Base-by-base conservation (phyloP, 202 grass and related monocot species). In the Elaeis oleifera region DNA sequence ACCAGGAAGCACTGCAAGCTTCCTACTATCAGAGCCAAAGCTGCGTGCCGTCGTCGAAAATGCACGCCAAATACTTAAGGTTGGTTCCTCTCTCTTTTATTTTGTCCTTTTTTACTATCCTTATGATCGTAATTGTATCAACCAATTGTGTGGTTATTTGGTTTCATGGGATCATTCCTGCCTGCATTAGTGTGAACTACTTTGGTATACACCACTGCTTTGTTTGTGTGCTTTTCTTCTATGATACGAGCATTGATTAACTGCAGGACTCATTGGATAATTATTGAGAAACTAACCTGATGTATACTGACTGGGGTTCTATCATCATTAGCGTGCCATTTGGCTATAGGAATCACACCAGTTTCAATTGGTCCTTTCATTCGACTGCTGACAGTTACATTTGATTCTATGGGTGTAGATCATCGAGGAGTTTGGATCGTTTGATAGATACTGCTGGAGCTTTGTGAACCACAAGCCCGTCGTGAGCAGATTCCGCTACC, bases 391-490 rank as follows among this genome's bases (percentile, higher is more conserved):
- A 23, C 5, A 19, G 6, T 50, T 25, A 52, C 7, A 21, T 54
- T 39, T 18, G 54, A 11, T 28, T 56, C 28, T 22, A 49, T 2
- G 49, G 7, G 7, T 55, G 52, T 39, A 91, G 77, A 79, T 96
- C 50, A 44, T 83, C 63, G 74, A 83, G 23, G 91, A 96, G 61
- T 85, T 89, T 52, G 91, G 87, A 59, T 90, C 86, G 31, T 91
- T 96, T 79, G 81, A 96, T 67, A 76, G 71, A 64, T 96, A 96
- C 51, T 88, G 87, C 50, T 90, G 91, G 91, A 75, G 83, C 67
- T 96, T 96, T 14, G 79, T 90, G 58, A 96, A 83, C 74, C 58
- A 89, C 60, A 96, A 72, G 49, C 87, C 91, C 20, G 85, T 96
- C 44, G 21, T 81, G 31, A 84, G 91, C 74, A 71, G 79, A 75